Evolutionary conservation across 2,329 filamentous ascomycete genomes (phyloP).

Genomic region (Sporothrix humicola): DNA sequence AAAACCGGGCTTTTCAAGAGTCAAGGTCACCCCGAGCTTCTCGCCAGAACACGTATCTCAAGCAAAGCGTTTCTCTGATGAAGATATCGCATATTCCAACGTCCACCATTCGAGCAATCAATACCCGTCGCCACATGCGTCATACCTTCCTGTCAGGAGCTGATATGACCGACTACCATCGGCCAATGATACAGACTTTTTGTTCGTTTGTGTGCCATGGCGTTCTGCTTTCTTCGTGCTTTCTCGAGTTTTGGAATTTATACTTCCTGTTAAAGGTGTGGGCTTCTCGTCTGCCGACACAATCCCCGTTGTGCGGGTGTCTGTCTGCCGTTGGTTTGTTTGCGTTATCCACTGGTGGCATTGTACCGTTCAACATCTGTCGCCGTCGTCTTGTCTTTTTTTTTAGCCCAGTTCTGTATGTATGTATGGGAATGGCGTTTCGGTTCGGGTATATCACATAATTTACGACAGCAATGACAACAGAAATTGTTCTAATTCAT

Average conservation of each 20-base stretch:
- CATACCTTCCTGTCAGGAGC: slow-evolving; percentile 30
- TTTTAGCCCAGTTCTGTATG: background rate
- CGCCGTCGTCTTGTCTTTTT: background rate
- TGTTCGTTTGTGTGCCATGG: background rate
- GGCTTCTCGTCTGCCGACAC: too few species aligned
- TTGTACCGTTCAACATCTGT: too few species aligned
- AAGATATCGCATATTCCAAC: slow-evolving; percentile 37
- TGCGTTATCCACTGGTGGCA: too few species aligned
- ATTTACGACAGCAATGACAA: background rate
- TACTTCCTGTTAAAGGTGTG: too few species aligned
- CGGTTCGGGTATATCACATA: background rate
- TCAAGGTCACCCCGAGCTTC: slow-evolving; percentile 36
- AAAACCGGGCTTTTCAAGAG: slow-evolving; percentile 34
- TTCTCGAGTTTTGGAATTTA: too few species aligned
- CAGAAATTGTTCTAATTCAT: background rate
- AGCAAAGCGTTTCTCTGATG: slow-evolving; percentile 37
- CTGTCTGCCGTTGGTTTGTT: too few species aligned
- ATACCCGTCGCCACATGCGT: slow-evolving; percentile 28
- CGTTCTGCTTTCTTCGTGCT: too few species aligned
- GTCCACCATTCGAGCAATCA: slow-evolving; percentile 34
- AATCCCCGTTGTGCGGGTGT: too few species aligned
- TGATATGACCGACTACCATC: background rate
- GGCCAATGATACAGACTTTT: background rate
- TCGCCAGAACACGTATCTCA: slow-evolving; percentile 36
- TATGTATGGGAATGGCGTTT: background rate